Base-by-base conservation (phyloP, 768 basidiomycete genomes). In the Leccinum uliginosum region DNA sequence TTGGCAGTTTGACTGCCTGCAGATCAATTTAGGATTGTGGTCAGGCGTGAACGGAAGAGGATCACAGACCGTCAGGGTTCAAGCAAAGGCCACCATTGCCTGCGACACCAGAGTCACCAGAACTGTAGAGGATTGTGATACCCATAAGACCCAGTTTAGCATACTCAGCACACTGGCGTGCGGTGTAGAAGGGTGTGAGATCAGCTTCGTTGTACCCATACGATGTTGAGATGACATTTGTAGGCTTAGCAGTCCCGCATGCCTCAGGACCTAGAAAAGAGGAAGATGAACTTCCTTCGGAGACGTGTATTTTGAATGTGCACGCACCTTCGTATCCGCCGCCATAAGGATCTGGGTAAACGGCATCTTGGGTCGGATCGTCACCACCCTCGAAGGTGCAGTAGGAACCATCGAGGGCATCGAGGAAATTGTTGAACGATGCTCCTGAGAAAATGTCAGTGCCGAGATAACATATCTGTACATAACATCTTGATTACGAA, bases 31-130 rank as follows among this genome's bases (percentile, higher is more conserved):
- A 6, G 12, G 40, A 6, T 21, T 43, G 11, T 43, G 2, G 11
- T 10, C 6, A 2, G 34, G 8, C 9, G 10, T 17, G 21, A 10
- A 21, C 49, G 19, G 44, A 9, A 6, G n/a, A 51, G 19, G 3
- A 30, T 17, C 9, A 48, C 50, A 32, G 43, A 61, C 76, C 74
- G 3, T 60, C 58, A 2, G 70, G 27, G 45, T 67, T 62, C 34
- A 76, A 58, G 57, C 79, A 79, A 15, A 59, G 11, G 21, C 61
- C 66, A 7, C 49, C 60, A 32, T 59, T 56, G 1, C 76, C 77
- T 2, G 74, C 76, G 21, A 79, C 79, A 50, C 79, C 78, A 35
- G 63, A 62, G 55, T 80, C 78, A 24, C 79, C 79, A 7, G 78
- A 76, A 27, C 72, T 70, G 54, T 76, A 81, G 38, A 80, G 61